Percentiles rank a stretch among this genome's conserved stretches.
These are phyloP conservation scores for Retiboletus flavoniger DNA, from an alignment of 1,284 basidiomycete species.

Conservation along the genomic window DNA sequence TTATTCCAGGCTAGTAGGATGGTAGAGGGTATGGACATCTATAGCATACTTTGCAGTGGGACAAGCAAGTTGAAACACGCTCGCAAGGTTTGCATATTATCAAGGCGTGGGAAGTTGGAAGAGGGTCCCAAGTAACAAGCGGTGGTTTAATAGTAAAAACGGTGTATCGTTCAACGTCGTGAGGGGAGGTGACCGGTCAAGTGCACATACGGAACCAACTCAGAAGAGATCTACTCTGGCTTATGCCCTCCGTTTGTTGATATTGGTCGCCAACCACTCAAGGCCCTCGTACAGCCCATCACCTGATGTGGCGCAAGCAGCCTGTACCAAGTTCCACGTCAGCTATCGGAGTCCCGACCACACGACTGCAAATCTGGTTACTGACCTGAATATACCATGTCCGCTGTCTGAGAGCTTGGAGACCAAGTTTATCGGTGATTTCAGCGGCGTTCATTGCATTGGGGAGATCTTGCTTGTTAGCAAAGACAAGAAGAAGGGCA, in stretches of 20 bases:
- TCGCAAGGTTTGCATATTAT: slow-evolving; percentile 7
- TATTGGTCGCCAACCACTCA: slow-evolving; percentile 91
- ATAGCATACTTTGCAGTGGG: slow-evolving; percentile 19
- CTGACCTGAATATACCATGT: slow-evolving; percentile 98
- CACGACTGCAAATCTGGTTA: slow-evolving; percentile 4
- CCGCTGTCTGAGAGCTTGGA: slow-evolving; percentile 95
- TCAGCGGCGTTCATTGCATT: slow-evolving; percentile 99
- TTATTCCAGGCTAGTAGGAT: slow-evolving; percentile 10
- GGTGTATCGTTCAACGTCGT: slow-evolving; percentile 38
- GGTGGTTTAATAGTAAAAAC: slow-evolving; percentile 26
- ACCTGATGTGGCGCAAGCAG: slow-evolving; percentile 97
- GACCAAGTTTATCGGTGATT: slow-evolving; percentile 99
- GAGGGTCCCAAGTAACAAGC: slow-evolving; percentile 31
- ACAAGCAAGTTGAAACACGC: slow-evolving; percentile 4
- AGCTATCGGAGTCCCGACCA: slow-evolving; percentile 10
- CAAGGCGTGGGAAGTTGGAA: slow-evolving; percentile 7
- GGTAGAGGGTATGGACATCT: slow-evolving; percentile 18
- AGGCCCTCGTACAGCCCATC: slow-evolving; percentile 99
- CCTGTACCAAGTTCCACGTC: slow-evolving; percentile 46
- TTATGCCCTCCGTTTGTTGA: slow-evolving; percentile 75
- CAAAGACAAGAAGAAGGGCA: slow-evolving; percentile 97
- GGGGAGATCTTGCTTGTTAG: slow-evolving; percentile 99
- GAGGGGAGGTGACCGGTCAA: slow-evolving; percentile 48
- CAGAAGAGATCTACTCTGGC: slow-evolving; percentile 34
- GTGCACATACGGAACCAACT: slow-evolving; percentile 47